Conservation (phyloP, 768 basidiomycete genomes). For the Zangia roseola region DNA sequence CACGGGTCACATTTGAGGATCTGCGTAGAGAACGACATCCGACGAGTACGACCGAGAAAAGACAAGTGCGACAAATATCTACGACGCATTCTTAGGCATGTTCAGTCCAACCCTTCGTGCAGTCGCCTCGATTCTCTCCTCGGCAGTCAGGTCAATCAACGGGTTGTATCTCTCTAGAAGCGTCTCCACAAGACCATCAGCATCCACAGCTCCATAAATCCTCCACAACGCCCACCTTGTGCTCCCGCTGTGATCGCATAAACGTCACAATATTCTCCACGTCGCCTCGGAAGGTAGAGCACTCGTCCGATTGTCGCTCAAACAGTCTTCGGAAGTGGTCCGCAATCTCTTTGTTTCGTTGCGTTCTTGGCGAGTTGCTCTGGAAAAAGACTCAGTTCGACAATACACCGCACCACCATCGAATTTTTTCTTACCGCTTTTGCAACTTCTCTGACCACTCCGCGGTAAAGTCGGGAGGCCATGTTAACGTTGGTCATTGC, state of each 20-base stretch:
- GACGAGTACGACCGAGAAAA: neutral
- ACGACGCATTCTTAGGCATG: constrained; percentile 43
- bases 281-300: constrained; percentile 40
- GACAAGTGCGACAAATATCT: neutral
- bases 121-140: constrained; percentile 82
- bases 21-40: constrained; percentile 28
- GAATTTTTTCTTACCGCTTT: no score
- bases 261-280: constrained; percentile 64
- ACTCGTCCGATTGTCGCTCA: constrained; percentile 33
- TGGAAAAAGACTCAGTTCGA: constrained; percentile 15
- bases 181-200: constrained; percentile 41
- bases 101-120: constrained; percentile 85
- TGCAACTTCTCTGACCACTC: constrained; percentile 29
- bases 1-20: constrained; percentile 63
- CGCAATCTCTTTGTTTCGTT: constrained; percentile 43
- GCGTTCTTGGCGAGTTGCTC: constrained; percentile 38
- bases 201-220: neutral
- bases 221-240: constrained; percentile 56
- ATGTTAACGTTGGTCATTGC: no score
- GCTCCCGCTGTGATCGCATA: constrained; percentile 66
- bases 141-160: constrained; percentile 68
- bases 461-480: constrained; percentile 25
- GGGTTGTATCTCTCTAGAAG: constrained; percentile 90
- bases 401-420: neutral
- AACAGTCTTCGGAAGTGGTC: constrained; percentile 55